Evolutionary conservation across 441 rosid species (phyloP), one percentile per base, ranked within the genome.

Genomic region (Croton laevigatus): DNA sequence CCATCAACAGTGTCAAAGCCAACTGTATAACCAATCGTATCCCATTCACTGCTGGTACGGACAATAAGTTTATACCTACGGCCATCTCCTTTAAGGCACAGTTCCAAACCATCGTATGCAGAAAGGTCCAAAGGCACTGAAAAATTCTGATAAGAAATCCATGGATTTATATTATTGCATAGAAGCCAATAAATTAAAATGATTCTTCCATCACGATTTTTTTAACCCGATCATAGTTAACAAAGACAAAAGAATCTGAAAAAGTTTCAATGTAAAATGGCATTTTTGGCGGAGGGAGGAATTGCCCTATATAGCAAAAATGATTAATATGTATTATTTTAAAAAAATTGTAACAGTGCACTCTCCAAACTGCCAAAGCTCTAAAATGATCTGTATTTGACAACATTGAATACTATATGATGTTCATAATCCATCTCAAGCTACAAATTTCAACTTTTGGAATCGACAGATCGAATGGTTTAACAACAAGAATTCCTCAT

Each of bases 101-200:
- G 76, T 85, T 86, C 96, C 69, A 94, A 73, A 77, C 98, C 97
- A 73, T 94, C 95, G 78, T 91, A 91, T 55, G 93, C 93, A 59
- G 96, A 91, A 75, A 94, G 85, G 78, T 94, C 86, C 78, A 83
- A 90, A 0, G 96, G 87, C 65, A 52, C 78, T 32, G 91, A 34
- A 80, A 91, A 94, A 82, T 94, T 94, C 97, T 94, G 85, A 58
- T 60, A 58, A 71, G 65, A n/a, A 66, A 44, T 59, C 22, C 36
- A 69, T 55, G 20, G 60, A 57, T 59, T 71, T 20, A 27, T 6
- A 54, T 38, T 60, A 32, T 69, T 72, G 62, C 23, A 67, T 67
- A 68, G 38, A 65, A 61, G 5, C 8, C 22, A n/a, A 32, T 8
- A 11, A 52, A 32, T 9, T 64, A 57, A 62, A 22, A 38, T 13